Conservation (phyloP, 495 filamentous ascomycete species). For the Penicillium daleae region DNA sequence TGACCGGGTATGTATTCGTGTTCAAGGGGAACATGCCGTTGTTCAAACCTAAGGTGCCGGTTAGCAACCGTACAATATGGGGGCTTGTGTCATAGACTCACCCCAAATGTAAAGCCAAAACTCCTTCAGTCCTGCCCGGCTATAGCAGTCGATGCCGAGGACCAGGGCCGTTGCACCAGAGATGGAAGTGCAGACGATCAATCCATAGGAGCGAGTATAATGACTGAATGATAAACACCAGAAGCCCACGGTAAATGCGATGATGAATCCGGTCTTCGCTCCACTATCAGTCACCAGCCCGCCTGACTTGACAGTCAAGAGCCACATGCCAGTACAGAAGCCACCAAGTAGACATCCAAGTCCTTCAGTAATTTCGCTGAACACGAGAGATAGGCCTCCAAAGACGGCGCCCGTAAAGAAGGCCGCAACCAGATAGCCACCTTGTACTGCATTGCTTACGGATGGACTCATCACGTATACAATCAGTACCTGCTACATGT, state of each 20-base stretch:
- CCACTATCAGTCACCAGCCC: conserved; percentile 66
- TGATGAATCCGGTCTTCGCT: conserved; percentile 75
- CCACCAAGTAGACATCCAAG: conserved; percentile 87
- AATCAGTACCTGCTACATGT: conserved; percentile 64
- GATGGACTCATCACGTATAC: conserved; percentile 89
- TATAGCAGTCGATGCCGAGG: conserved; percentile 91
- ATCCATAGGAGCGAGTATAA: conserved; percentile 73
- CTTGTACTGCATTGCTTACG: conserved; percentile 75
- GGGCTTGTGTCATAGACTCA: conserved; percentile 35
- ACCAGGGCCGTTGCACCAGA: conserved; percentile 77
- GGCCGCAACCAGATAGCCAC: conserved; percentile 84
- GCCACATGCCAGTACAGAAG: conserved; percentile 89
- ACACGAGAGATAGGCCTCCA: conserved; percentile 75
- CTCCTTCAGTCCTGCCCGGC: conserved; percentile 85
- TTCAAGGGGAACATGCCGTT: conserved; percentile 74
- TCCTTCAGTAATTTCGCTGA: conserved; percentile 84
- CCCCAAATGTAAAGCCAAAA: conserved; percentile 97
- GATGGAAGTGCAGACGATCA: conserved; percentile 79
- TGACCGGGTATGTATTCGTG: conserved; percentile 80
- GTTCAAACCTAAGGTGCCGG: conserved; percentile 63
- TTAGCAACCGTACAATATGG: conserved; percentile 8
- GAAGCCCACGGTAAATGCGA: conserved; percentile 64
- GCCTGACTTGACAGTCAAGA: conserved; percentile 76
- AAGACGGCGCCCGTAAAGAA: conserved; percentile 76
- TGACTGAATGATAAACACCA: conserved; percentile 80